Conservation (phyloP, 1,284 basidiomycete genomes). For the Hortiboletus rubellus region DNA sequence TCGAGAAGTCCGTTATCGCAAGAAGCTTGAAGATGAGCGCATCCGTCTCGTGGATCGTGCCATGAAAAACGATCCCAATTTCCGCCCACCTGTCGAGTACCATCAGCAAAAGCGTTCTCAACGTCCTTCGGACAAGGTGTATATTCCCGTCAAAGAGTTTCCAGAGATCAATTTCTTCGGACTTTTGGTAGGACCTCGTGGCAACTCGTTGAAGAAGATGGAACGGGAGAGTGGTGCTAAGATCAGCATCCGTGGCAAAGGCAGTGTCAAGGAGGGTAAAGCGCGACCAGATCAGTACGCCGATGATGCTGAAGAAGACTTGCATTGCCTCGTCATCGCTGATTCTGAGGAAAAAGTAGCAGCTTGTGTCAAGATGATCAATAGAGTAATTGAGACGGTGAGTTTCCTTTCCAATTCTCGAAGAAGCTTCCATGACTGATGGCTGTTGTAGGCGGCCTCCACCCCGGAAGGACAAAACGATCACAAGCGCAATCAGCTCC, state of each 20-base stretch:
- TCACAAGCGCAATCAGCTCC: slow-evolving; percentile 98
- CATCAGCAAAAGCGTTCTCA: slow-evolving; percentile 91
- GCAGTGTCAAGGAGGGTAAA: slow-evolving; percentile 98
- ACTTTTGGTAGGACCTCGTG: slow-evolving; percentile 95
- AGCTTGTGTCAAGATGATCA: slow-evolving; percentile 92
- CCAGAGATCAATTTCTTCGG: slow-evolving; percentile 99
- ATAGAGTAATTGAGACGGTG: slow-evolving; percentile 97
- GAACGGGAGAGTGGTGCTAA: slow-evolving; percentile 97
- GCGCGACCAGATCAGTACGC: slow-evolving; percentile 89
- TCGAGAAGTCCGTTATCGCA: slow-evolving; percentile 95
- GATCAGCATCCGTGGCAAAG: slow-evolving; percentile 98
- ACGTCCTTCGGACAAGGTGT: slow-evolving; percentile 95
- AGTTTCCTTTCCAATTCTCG: slow-evolving; percentile 33
- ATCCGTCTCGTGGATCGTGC: slow-evolving; percentile 92
- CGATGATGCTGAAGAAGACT: slow-evolving; percentile 97
- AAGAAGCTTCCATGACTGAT: slow-evolving; percentile 17
- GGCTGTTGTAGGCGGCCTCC: slow-evolving; percentile 77
- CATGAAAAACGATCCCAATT: slow-evolving; percentile 97
- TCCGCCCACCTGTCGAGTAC: slow-evolving; percentile 94
- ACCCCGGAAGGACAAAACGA: slow-evolving; percentile 99
- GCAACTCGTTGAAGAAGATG: slow-evolving; percentile 99
- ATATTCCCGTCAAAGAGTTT: slow-evolving; percentile 99
- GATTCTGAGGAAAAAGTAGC: slow-evolving; percentile 92
- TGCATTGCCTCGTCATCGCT: slow-evolving; percentile 96
- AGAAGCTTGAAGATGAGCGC: slow-evolving; percentile 97